A percentile compares a stretch with the other conserved stretches of the same genome.
Evolutionary conservation across 352 stramenopile species (phyloP).

Genomic region (Pythium rishiriense): DNA sequence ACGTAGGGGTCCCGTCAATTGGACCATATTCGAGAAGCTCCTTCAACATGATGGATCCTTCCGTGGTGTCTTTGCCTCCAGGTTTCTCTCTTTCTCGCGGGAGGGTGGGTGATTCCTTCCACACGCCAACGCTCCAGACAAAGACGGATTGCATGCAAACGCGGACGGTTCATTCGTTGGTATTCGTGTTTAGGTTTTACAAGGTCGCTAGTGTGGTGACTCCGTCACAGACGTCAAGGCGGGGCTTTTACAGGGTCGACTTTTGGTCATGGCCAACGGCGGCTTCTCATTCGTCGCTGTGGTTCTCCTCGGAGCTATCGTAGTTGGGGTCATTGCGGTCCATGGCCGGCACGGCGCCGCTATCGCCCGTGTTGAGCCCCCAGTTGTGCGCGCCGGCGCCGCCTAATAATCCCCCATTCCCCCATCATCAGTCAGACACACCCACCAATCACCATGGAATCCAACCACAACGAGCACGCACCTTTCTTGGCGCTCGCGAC

Average conservation of each 20-base stretch:
- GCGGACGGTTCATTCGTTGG: too few species aligned
- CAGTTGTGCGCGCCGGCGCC: constrained; percentile 85
- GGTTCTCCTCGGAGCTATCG: constrained; percentile 32
- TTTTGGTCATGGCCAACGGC: not conserved
- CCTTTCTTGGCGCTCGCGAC: constrained; percentile 59
- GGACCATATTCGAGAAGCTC: constrained; percentile 4
- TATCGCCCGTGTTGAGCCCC: constrained; percentile 48
- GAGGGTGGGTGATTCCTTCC: too few species aligned
- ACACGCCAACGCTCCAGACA: too few species aligned
- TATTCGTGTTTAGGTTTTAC: constrained; percentile 12
- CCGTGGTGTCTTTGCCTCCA: not conserved
- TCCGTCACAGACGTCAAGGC: not conserved
- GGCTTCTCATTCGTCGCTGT: constrained; percentile 5
- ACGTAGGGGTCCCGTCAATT: constrained; percentile 14
- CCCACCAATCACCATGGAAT: too few species aligned
- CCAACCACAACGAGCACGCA: constrained; percentile 19
- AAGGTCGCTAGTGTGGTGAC: constrained; percentile 7
- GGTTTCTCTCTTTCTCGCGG: too few species aligned
- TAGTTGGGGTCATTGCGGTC: constrained; percentile 85
- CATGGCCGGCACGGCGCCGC: constrained; percentile 40
- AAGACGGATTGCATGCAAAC: too few species aligned
- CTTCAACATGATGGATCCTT: constrained; percentile 27
- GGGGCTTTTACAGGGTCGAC: not conserved
- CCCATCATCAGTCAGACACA: not conserved
- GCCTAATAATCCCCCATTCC: constrained; percentile 31